Evolutionary conservation across 768 basidiomycete species (phyloP).

Genomic region (Cystobasidium tubakii): DNA sequence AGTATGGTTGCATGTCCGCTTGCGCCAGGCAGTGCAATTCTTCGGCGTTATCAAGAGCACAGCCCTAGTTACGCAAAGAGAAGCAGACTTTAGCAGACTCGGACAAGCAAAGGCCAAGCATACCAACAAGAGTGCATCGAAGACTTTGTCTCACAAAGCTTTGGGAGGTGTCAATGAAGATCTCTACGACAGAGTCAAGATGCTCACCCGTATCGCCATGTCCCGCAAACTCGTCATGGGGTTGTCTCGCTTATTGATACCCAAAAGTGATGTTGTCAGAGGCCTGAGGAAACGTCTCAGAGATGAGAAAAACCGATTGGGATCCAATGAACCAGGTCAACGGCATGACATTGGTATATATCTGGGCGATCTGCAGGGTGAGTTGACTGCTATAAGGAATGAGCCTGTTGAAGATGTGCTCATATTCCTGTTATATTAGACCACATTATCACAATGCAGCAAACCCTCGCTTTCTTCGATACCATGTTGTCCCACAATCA

Average conservation of each 20-base stretch:
- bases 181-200: conserved; percentile 37
- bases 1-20: background rate
- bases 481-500: conserved; percentile 80
- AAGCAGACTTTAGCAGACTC: background rate
- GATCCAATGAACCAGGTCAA: conserved; percentile 49
- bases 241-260: conserved; percentile 64
- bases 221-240: conserved; percentile 73
- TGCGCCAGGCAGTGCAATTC: background rate
- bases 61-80: background rate
- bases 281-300: conserved; percentile 68
- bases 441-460: conserved; percentile 81
- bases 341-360: conserved; percentile 70
- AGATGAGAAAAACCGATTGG: conserved; percentile 50
- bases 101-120: background rate
- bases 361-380: conserved; percentile 87
- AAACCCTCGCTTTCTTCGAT: conserved; percentile 77
- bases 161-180: conserved; percentile 23
- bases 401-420: background rate
- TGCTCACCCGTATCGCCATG: conserved; percentile 68
- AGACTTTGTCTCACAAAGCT: conserved; percentile 11
- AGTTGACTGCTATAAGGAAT: background rate
- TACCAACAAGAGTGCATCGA: background rate
- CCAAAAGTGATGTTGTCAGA: conserved; percentile 75
- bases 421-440: conserved; percentile 54
- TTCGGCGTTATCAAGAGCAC: background rate